Evolutionary conservation across 768 basidiomycete genomes (phyloP), one percentile per base, ranked within the genome.

Genomic region (Podaxis sp.): DNA sequence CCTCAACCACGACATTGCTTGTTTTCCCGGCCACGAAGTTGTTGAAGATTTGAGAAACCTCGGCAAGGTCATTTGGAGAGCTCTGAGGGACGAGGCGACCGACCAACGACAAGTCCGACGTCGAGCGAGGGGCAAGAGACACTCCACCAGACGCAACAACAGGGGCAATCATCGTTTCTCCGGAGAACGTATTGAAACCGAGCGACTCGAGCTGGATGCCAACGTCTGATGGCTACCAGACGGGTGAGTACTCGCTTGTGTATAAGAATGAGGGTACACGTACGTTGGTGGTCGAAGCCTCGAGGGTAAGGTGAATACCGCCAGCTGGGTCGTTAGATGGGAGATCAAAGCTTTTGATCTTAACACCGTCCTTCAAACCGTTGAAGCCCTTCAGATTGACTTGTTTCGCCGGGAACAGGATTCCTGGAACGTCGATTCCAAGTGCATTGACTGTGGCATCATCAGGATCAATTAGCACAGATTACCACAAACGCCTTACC

Each of bases 351-450:
- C 84, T 81, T 26, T 86, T 73, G 63, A 92, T 88, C 26, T 72
- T 74, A 19, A 92, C 88, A 12, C 85, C 86, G 46, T 78, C 78
- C 62, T 86, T 79, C 40, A 92, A 74, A 24, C 85, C 84, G 69
- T 90, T 87, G 76, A 92, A 87, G 12, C 89, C 90, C 65, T 87
- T 87, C 44, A 92, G 74, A 4, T 83, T 82, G 9, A 92, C 84
- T 6, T 72, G 75, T 75, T 89, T 88, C 44, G 80, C 74, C 2
- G 83, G 68, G 48, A 89, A 78, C 2, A 75, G 72, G 61, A 92
- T 83, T 1, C 81, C 84, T 36, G 83, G 65, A 33, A 90, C 84
- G 22, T 77, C 74, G 64, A 90, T 85, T 26, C 87, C 87, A 33
- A 90, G 75, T 17, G 86, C 85, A 44, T 73, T 77, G 54, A 89